Conservation (phyloP, 2,329 filamentous ascomycete species). For the Colletotrichum echinochloae region DNA sequence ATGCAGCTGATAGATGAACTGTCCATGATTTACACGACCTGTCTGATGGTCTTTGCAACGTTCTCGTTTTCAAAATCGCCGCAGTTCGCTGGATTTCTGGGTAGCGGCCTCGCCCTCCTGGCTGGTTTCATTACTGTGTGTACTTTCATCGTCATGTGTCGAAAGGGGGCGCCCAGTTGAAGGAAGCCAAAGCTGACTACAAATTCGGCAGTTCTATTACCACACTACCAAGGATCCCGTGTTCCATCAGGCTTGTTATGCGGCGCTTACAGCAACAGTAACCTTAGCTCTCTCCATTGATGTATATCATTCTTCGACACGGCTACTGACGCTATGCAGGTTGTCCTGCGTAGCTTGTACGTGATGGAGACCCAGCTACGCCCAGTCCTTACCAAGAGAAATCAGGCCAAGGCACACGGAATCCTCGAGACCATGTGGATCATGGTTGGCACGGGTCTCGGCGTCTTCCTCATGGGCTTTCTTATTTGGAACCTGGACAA, state of each 20-base stretch:
- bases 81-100: slow-evolving; percentile 65
- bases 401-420: slow-evolving; percentile 60
- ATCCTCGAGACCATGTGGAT: slow-evolving; percentile 77
- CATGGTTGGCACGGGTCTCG: slow-evolving; percentile 70
- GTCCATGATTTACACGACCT: slow-evolving; percentile 71
- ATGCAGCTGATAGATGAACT: slow-evolving; percentile 72
- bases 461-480: slow-evolving; percentile 80
- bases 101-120: slow-evolving; percentile 64
- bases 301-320: neutral
- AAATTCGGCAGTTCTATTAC: slow-evolving; percentile 62
- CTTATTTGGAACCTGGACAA: slow-evolving; percentile 85
- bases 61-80: slow-evolving; percentile 76
- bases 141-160: neutral
- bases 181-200: slow-evolving; percentile 1
- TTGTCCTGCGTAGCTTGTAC: slow-evolving; percentile 80
- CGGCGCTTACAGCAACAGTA: slow-evolving; percentile 72
- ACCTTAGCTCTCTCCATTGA: neutral
- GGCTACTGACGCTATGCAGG: slow-evolving; percentile 44
- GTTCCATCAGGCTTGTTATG: slow-evolving; percentile 87
- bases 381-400: slow-evolving; percentile 59
- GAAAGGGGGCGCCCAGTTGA: neutral
- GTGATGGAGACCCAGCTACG: slow-evolving; percentile 71
- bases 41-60: slow-evolving; percentile 71
- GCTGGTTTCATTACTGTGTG: slow-evolving; percentile 80
- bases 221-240: slow-evolving; percentile 83